phyloP scores from a whole-genome alignment of 1,284 basidiomycete species.

The Trametes pubescens region DNA sequence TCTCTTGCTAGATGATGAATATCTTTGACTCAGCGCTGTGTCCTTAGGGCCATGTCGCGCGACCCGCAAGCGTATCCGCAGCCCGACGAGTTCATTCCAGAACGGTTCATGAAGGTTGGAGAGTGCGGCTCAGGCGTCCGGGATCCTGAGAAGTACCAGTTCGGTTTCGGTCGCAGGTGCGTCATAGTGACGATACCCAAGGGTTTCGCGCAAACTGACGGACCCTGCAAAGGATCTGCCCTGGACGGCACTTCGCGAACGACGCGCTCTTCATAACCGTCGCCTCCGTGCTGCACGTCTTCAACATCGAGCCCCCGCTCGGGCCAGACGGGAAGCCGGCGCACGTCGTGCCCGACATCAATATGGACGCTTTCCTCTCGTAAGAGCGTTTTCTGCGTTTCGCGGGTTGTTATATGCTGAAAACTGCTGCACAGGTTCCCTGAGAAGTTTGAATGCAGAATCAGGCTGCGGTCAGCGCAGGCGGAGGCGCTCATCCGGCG shows the following conservation, averaged over 20 bases:
- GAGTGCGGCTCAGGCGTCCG: background rate
- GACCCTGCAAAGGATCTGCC: conserved; percentile 23
- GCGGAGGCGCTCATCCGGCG: conserved; percentile 20
- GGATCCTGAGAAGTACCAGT: conserved; percentile 20
- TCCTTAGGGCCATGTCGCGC: conserved; percentile 36
- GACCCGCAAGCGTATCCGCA: conserved; percentile 33
- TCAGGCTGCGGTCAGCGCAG: conserved; percentile 14
- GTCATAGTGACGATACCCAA: background rate
- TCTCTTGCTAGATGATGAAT: too few species aligned
- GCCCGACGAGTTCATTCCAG: conserved; percentile 37
- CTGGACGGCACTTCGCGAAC: conserved; percentile 30
- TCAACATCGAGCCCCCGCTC: conserved; percentile 29
- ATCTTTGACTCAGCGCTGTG: background rate
- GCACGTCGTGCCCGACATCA: conserved; percentile 1
- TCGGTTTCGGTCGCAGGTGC: conserved; percentile 30
- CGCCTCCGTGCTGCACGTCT: conserved; percentile 30
- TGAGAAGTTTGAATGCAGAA: conserved; percentile 20
- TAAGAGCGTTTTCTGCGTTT: background rate
- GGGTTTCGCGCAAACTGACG: too few species aligned
- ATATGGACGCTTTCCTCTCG: conserved; percentile 12
- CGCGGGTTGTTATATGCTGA: background rate
- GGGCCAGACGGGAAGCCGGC: conserved; percentile 23
- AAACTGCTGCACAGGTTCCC: background rate
- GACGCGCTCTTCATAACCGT: conserved; percentile 34
- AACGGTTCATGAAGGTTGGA: conserved; percentile 27